Evolutionary conservation across 2,329 filamentous ascomycete genomes (phyloP).

Genomic region (Lachnellula arida): DNA sequence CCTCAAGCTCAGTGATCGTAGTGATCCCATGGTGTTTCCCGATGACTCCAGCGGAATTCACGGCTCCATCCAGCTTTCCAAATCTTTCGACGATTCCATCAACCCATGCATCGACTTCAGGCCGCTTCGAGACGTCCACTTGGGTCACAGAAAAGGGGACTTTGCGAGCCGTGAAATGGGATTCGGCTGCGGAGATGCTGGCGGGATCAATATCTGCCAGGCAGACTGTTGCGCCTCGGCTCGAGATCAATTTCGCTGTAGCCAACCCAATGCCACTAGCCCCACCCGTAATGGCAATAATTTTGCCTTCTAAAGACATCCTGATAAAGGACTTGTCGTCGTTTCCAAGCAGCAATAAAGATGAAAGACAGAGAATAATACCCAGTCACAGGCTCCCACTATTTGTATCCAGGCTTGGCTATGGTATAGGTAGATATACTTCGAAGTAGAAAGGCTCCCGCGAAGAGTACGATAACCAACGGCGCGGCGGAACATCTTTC

Average conservation of each 20-base stretch:
- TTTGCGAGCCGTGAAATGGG: conserved; percentile 30
- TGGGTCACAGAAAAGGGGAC: conserved; percentile 23
- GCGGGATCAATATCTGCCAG: conserved; percentile 19
- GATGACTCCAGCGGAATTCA: conserved; percentile 46
- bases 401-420: no score
- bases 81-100: conserved; percentile 32
- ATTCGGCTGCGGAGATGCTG: conserved; percentile 25
- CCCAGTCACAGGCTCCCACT: no score
- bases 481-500: background rate
- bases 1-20: conserved; percentile 27
- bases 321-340: conserved; percentile 2
- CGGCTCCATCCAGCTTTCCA: conserved; percentile 40
- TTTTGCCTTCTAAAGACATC: conserved; percentile 38
- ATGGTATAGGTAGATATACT: no score
- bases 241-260: conserved; percentile 49
- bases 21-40: conserved; percentile 31
- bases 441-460: background rate
- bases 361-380: no score
- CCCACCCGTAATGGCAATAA: conserved; percentile 73
- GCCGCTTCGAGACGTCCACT: conserved; percentile 31
- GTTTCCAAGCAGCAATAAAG: no score
- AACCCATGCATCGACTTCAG: conserved; percentile 36
- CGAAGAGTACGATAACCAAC: background rate
- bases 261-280: conserved; percentile 73
- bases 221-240: conserved; percentile 24